Evolutionary conservation across 1,284 basidiomycete genomes (phyloP).

Genomic region (Microbotryum intermedium): DNA sequence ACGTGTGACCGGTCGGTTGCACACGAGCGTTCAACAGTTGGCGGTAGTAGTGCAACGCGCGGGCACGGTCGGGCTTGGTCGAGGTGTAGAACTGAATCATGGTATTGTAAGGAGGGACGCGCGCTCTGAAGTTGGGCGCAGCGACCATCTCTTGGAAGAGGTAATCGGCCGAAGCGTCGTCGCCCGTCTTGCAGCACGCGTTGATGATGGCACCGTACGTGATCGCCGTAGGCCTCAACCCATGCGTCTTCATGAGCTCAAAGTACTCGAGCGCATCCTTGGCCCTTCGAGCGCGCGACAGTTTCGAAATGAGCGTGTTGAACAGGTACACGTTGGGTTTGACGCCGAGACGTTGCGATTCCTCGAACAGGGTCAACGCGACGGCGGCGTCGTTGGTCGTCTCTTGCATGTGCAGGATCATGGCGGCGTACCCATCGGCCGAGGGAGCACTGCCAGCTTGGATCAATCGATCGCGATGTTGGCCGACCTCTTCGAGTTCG

Average conservation of each 20-base stretch:
- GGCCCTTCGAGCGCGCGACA: slow-evolving; percentile 84
- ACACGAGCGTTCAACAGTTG: slow-evolving; percentile 59
- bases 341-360: slow-evolving; percentile 63
- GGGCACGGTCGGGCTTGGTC: slow-evolving; percentile 73
- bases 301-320: slow-evolving; percentile 91
- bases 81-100: slow-evolving; percentile 97
- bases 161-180: slow-evolving; percentile 68
- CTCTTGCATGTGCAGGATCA: slow-evolving; percentile 77
- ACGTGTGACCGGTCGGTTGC: slow-evolving; percentile 74
- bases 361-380: slow-evolving; percentile 72
- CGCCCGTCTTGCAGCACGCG: slow-evolving; percentile 77
- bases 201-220: slow-evolving; percentile 90
- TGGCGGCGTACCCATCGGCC: slow-evolving; percentile 80
- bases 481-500: slow-evolving; percentile 65
- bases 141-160: slow-evolving; percentile 67
- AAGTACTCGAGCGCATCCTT: slow-evolving; percentile 79
- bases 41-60: slow-evolving; percentile 67
- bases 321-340: slow-evolving; percentile 75
- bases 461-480: slow-evolving; percentile 70
- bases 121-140: slow-evolving; percentile 67
- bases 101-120: slow-evolving; percentile 91
- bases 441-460: slow-evolving; percentile 67
- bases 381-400: slow-evolving; percentile 88
- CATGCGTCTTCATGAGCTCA: slow-evolving; percentile 56
- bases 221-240: slow-evolving; percentile 67